phyloP scores from a whole-genome alignment of 306 rosid species.

The Neltuma alba region DNA sequence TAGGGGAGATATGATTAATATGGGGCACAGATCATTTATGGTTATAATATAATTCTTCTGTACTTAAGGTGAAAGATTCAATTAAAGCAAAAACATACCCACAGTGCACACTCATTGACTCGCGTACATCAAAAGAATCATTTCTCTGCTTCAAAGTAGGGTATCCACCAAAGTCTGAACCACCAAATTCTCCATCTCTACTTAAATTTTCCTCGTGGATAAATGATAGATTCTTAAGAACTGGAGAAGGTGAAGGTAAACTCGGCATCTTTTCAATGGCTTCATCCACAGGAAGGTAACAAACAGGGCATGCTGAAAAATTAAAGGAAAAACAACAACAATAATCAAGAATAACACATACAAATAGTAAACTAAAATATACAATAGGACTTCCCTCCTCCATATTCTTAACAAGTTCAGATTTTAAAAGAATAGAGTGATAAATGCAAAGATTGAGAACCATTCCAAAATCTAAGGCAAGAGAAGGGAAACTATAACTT shows the following conservation, averaged over 20 bases:
- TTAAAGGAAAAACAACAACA: slow-evolving; percentile 16
- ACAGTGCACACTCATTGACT: slow-evolving; percentile 87
- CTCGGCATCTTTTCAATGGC: slow-evolving; percentile 80
- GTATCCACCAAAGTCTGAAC: slow-evolving; percentile 97
- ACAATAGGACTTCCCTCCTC: neutral
- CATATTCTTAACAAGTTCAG: neutral
- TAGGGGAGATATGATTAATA: neutral
- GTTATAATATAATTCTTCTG: slow-evolving; percentile 24
- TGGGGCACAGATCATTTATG: slow-evolving; percentile 11
- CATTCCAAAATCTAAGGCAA: neutral
- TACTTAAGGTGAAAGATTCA: slow-evolving; percentile 9
- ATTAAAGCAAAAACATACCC: slow-evolving; percentile 65
- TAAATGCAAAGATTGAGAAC: neutral
- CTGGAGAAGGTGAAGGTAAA: slow-evolving; percentile 74
- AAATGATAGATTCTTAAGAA: slow-evolving; percentile 69
- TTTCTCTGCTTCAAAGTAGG: slow-evolving; percentile 83
- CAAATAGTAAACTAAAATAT: slow-evolving; percentile 9
- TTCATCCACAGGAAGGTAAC: slow-evolving; percentile 94
- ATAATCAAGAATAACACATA: slow-evolving; percentile 35
- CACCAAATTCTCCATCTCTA: slow-evolving; percentile 80
- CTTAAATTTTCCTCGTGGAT: slow-evolving; percentile 73
- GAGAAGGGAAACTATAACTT: slow-evolving; percentile 43
- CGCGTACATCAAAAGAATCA: slow-evolving; percentile 72
- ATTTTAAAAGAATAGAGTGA: slow-evolving; percentile 5
- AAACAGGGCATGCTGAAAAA: slow-evolving; percentile 92